Evolutionary conservation across 331 rosid genomes (phyloP).

Genomic region (Quercus tomentella): DNA sequence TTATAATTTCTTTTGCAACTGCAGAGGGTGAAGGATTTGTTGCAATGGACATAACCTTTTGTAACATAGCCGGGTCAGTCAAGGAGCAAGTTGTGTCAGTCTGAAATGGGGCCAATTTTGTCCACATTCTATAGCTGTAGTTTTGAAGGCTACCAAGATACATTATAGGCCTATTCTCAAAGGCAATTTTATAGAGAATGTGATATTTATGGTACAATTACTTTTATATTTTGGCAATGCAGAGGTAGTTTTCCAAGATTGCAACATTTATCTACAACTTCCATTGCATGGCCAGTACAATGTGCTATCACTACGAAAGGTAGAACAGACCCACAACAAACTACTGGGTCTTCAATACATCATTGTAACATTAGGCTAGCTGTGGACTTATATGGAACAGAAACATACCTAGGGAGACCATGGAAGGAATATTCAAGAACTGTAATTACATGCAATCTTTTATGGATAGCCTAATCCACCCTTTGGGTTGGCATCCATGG

Average conservation of each 20-base stretch:
- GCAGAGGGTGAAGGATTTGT: constrained; percentile 28
- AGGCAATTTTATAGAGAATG: constrained; percentile 40
- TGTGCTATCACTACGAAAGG: constrained; percentile 33
- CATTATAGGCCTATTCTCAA: constrained; percentile 35
- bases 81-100: constrained; percentile 43
- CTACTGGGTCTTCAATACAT: constrained; percentile 22
- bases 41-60: constrained; percentile 38
- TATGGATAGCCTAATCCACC: constrained; percentile 15
- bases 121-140: constrained; percentile 35
- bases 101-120: constrained; percentile 20
- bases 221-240: constrained; percentile 45
- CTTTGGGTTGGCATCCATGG: constrained; percentile 25
- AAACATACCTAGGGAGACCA: constrained; percentile 33
- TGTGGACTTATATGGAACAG: constrained; percentile 16
- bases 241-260: constrained; percentile 32
- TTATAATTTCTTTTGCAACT: background rate
- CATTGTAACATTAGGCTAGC: constrained; percentile 25
- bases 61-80: background rate
- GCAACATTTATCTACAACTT: constrained; percentile 21
- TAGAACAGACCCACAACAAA: constrained; percentile 19
- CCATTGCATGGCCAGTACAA: constrained; percentile 22
- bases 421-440: constrained; percentile 33
- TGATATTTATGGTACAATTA: constrained; percentile 33
- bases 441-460: constrained; percentile 28
- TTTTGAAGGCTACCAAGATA: constrained; percentile 6